phyloP scores from a whole-genome alignment of 129 eudicot genomes.

The Smallanthus sonchifolius region DNA sequence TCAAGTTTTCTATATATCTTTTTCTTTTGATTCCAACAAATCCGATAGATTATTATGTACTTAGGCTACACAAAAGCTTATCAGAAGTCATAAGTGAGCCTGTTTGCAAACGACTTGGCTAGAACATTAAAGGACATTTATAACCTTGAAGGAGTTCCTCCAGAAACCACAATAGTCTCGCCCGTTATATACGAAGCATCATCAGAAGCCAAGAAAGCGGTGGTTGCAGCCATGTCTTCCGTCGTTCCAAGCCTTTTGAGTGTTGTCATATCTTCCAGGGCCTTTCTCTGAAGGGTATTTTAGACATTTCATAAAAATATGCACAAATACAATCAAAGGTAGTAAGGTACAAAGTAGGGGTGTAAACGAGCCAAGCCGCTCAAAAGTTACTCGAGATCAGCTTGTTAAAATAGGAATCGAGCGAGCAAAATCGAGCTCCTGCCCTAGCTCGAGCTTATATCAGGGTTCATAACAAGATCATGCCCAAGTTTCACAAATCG shows the following conservation, averaged over 20 bases:
- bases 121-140: not conserved
- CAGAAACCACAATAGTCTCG: conserved; percentile 85
- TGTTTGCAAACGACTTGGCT: not conserved
- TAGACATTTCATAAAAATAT: not conserved
- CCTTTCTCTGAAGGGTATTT: conserved; percentile 43
- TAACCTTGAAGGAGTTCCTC: conserved; percentile 84
- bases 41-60: too few species aligned
- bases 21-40: too few species aligned
- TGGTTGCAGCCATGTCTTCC: conserved; percentile 85
- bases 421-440: too few species aligned
- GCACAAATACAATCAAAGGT: not conserved
- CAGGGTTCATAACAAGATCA: too few species aligned
- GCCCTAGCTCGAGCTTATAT: too few species aligned
- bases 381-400: too few species aligned
- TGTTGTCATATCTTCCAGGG: conserved; percentile 47
- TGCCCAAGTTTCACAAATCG: too few species aligned
- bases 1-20: too few species aligned
- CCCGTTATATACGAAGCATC: conserved; percentile 95
- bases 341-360: too few species aligned
- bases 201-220: conserved; percentile 90
- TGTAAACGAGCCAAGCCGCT: too few species aligned
- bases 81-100: not conserved
- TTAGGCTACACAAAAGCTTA: too few species aligned
- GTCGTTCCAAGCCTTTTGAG: conserved; percentile 86
- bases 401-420: too few species aligned